Conservation (phyloP, 768 basidiomycete genomes). For the Russula lepida region DNA sequence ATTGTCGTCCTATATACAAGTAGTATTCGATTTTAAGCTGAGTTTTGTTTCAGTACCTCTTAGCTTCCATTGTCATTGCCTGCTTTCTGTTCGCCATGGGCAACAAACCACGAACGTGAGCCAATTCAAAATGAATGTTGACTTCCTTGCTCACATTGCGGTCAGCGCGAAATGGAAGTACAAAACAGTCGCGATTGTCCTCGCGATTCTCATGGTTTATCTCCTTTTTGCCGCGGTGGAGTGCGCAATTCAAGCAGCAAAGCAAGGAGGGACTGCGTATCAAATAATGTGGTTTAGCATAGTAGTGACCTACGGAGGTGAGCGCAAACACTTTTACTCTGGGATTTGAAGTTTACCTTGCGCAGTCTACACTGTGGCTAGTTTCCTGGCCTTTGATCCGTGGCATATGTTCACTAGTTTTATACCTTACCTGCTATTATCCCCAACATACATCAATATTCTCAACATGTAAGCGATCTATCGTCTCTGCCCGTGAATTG, state of each 20-base stretch:
- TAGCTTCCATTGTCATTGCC: slow-evolving; percentile 79
- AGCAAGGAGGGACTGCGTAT: slow-evolving; percentile 57
- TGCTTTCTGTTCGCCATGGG: slow-evolving; percentile 95
- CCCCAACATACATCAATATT: slow-evolving; percentile 72
- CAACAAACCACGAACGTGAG: slow-evolving; percentile 80
- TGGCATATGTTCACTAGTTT: slow-evolving; percentile 96
- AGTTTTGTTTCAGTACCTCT: slow-evolving; percentile 48
- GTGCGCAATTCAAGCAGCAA: slow-evolving; percentile 66
- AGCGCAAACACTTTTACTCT: slow-evolving; percentile 19
- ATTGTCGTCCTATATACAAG: not conserved
- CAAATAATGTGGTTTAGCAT: slow-evolving; percentile 79
- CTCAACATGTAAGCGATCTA: slow-evolving; percentile 54
- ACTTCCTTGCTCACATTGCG: not conserved
- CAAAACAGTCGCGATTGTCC: slow-evolving; percentile 60
- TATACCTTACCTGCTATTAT: slow-evolving; percentile 78
- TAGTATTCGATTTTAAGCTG: not conserved
- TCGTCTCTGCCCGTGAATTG: not conserved
- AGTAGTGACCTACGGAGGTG: slow-evolving; percentile 75
- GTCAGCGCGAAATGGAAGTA: slow-evolving; percentile 78
- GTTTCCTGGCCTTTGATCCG: slow-evolving; percentile 83
- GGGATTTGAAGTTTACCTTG: not conserved
- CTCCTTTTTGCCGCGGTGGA: slow-evolving; percentile 75
- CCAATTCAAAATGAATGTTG: not conserved
- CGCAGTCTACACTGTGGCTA: slow-evolving; percentile 67
- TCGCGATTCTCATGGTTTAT: slow-evolving; percentile 76